Evolutionary conservation across 805 yeast genomes (phyloP).

Genomic region (Suhomyces xylopsoci): DNA sequence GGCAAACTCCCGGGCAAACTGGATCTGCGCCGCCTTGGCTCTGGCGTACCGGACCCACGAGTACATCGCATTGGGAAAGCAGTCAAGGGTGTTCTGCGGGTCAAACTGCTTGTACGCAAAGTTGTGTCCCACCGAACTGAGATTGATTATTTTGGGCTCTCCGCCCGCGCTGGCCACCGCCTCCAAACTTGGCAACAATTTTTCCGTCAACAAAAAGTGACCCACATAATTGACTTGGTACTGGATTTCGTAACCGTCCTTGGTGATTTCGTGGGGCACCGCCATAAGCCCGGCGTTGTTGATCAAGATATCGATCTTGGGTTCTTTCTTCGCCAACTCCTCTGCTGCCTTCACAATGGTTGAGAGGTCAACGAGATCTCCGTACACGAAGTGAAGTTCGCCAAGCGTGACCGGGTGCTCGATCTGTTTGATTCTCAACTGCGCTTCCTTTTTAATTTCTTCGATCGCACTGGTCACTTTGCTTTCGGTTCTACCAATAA

Average conservation of each 20-base stretch:
- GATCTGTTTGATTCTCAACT: conserved; percentile 12
- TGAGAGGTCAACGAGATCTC: conserved; percentile 48
- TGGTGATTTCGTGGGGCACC: conserved; percentile 32
- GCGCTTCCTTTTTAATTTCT: conserved; percentile 33
- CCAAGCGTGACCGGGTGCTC: conserved; percentile 34
- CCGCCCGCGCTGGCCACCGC: conserved; percentile 14
- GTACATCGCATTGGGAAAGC: conserved; percentile 22
- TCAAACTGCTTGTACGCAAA: conserved; percentile 20
- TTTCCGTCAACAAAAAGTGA: conserved; percentile 32
- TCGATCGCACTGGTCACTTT: conserved; percentile 32
- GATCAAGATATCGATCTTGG: conserved; percentile 30
- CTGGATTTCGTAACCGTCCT: conserved; percentile 39
- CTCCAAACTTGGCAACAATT: conserved; percentile 25
- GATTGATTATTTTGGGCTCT: conserved; percentile 29
- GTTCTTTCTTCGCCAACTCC: conserved; percentile 22
- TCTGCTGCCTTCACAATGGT: conserved; percentile 27
- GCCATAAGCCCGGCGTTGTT: conserved; percentile 44
- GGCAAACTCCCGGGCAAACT: conserved; percentile 26
- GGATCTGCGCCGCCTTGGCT: conserved; percentile 34
- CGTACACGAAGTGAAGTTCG: conserved; percentile 47
- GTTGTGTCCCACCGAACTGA: conserved; percentile 35
- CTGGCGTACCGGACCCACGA: conserved; percentile 35
- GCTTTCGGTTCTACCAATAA: conserved; percentile 33
- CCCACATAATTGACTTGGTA: conserved; percentile 39
- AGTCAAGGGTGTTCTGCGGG: conserved; percentile 22